Evolutionary conservation across 352 stramenopile species (phyloP), one percentile per base, ranked within the genome.

Genomic region (Phytophthora fragariae): DNA sequence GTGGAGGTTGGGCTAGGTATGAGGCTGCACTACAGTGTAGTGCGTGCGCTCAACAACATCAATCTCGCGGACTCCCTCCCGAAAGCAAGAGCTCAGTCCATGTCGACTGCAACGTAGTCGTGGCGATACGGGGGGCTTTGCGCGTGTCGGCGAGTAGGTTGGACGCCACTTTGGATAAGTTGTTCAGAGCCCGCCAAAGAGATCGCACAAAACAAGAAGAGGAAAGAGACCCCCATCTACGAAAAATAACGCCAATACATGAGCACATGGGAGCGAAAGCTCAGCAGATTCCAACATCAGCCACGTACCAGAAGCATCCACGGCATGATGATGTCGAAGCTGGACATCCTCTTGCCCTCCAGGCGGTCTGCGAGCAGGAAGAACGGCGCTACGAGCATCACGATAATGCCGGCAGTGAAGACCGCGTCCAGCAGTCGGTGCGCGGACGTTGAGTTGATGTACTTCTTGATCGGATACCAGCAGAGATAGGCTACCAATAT

Each of bases 281-380:
- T 33, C 10, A 14, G 37, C 17, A 15, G 15, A 29, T 19, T 49
- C 37, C 10, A 17, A 61, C n/a, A 50, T 6, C 41, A 50, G 5
- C 14, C 33, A 90, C 84, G 61, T 83, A 92, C 88, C 61, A 95
- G 72, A 53, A 95, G 82, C 62, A 92, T 83, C 85, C 85, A 93
- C 41, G 88, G 88, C 50, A 95, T 72, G 27, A 95, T 59, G 11
- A 95, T 84, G 66, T 91, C 85, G 63, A 95, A 90, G 44, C 83
- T 83, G 12, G 88, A 92, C 65, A 95, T 91, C 21, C 58, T 73
- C 47, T 77, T 81, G 19, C 80, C 77, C 29, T 95, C 67, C 57
- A 95, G 72, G 1, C 85, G 79, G 31, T 83, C 75, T 5, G 84
- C 71, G 2, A 95, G 81, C 64, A 95, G 80, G 67, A 95, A 91